Conservation (phyloP, 108 stramenopile species). For the Cyclotella atomus region DNA sequence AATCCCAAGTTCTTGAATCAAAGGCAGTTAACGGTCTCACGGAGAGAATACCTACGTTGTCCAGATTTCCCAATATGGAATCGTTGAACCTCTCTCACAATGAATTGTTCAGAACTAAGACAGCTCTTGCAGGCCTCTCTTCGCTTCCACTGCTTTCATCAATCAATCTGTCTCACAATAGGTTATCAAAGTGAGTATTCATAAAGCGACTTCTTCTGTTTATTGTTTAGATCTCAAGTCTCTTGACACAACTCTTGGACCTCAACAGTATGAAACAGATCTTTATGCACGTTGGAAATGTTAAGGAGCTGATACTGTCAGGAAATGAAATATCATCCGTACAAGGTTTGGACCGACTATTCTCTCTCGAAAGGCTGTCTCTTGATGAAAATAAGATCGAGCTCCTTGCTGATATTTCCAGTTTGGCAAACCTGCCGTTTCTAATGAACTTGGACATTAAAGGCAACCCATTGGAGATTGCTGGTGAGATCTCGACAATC, state of each 20-base stretch:
- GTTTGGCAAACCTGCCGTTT: constrained; percentile 72
- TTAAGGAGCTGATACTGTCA: constrained; percentile 65
- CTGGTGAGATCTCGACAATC: no score
- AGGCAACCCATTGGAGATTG: constrained; percentile 64
- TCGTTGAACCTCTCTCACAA: constrained; percentile 75
- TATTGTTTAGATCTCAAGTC: not conserved
- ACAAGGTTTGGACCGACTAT: constrained; percentile 71
- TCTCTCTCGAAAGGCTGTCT: constrained; percentile 59
- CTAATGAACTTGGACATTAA: constrained; percentile 56
- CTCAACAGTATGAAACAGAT: constrained; percentile 33
- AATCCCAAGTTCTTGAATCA: not conserved
- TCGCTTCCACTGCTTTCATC: constrained; percentile 49
- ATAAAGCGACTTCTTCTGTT: constrained; percentile 5
- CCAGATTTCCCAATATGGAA: constrained; percentile 53
- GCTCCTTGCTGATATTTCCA: constrained; percentile 57
- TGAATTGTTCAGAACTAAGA: constrained; percentile 57
- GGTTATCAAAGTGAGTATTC: constrained; percentile 41
- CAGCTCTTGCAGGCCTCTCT: constrained; percentile 63
- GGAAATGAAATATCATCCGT: constrained; percentile 61
- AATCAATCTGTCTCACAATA: constrained; percentile 77
- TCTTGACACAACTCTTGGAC: no score
- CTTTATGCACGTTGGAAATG: constrained; percentile 66
- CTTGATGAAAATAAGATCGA: constrained; percentile 73
- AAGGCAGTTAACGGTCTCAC: no score
- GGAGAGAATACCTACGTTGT: constrained; percentile 38